phyloP scores from a whole-genome alignment of 208 protist genomes.

The Leishmania martiniquensis region DNA sequence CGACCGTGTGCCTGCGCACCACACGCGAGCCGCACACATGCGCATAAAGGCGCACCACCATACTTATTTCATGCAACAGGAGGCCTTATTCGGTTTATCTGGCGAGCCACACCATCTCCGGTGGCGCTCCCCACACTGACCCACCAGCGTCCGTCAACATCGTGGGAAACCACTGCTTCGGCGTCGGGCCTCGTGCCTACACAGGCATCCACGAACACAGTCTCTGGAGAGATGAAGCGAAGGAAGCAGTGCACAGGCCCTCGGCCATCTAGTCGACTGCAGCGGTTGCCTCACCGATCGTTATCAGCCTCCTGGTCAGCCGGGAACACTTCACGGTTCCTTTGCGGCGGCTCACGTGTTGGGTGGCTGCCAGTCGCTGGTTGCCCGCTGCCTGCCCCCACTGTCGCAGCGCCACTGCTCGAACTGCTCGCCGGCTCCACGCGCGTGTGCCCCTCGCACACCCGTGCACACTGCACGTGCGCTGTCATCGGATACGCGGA shows the following conservation, averaged over 20 bases:
- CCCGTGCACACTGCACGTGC: slow-evolving; percentile 78
- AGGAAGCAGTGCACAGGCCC: background rate
- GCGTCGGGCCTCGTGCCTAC: background rate
- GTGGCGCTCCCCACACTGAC: background rate
- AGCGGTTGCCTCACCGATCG: background rate
- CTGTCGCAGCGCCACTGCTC: background rate
- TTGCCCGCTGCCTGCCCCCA: background rate
- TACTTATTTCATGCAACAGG: background rate
- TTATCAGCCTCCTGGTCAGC: background rate
- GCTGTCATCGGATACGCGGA: slow-evolving; percentile 78
- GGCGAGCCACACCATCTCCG: background rate
- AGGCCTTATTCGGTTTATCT: background rate
- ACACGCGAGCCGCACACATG: background rate
- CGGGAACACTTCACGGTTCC: slow-evolving; percentile 3
- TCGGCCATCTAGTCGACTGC: background rate
- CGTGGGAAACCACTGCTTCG: background rate
- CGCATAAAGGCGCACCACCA: background rate
- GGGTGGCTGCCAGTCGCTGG: background rate
- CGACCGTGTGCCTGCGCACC: background rate
- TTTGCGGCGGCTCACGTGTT: background rate
- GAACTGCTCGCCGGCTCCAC: slow-evolving; percentile 24
- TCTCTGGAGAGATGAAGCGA: background rate
- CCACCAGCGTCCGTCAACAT: background rate
- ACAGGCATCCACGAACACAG: background rate
- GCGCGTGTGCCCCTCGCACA: slow-evolving; percentile 75